Evolutionary conservation across 2,329 filamentous ascomycete genomes (phyloP), one percentile per base, ranked within the genome.

Genomic region (Teratosphaeriaceae sp.): DNA sequence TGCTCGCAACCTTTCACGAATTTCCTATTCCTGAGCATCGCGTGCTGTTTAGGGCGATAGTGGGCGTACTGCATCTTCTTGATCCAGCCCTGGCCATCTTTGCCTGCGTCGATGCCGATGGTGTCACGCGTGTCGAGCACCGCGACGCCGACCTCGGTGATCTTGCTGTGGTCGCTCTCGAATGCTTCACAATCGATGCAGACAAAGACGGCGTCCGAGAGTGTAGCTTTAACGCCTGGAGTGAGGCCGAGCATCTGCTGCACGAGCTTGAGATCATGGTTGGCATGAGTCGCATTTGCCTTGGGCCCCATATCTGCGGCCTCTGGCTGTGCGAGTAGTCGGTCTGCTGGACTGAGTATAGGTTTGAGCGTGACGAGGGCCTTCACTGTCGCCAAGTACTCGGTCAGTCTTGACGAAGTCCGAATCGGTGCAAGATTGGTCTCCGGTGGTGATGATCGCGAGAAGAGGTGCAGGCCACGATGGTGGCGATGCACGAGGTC

Each of bases 121-220:
- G 53, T 11, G 40, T 57, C 34, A 7, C 45, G 40, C 12, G 50
- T 56, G 35, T 60, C 57, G 2, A 60, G 45, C 0, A 52, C 44
- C 3, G 55, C 48, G n/a, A 60, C 37, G 11, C 57, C 57, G n/a
- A 60, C 43, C 40, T 60, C 57, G 5, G 56, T 58, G 31, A 60
- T 52, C 23, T 53, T 53, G 12, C 39, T 40, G 15, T 54, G 52
- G 21, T 35, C 45, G 16, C 44, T 44, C 30, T 59, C 56, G 41
- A 40, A 60, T 2, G 56, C 57, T 46, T 60, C 57, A 33, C 53
- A 44, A 39, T 60, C 57, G 31, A 60, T 48, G 38, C 49, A 51
- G 23, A 60, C 33, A 38, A 60, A 55, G 16, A 60, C 44, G 5
- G 47, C 43, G 19, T 58, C 51, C 11, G 24, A 20, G n/a, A 16